phyloP scores from a whole-genome alignment of 768 basidiomycete genomes.

The Mycena galopus region DNA sequence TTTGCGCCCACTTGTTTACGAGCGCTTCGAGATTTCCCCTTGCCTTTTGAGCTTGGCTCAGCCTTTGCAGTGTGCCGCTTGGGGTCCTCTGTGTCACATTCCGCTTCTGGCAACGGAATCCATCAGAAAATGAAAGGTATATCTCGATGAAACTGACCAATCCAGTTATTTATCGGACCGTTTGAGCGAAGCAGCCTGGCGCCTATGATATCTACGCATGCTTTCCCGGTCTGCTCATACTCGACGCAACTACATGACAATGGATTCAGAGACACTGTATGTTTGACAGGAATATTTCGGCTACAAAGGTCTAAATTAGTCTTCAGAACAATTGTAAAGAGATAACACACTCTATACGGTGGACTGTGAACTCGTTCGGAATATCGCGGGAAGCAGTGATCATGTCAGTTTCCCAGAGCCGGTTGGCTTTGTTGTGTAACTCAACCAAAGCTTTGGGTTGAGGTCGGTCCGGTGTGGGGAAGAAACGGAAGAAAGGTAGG shows the following conservation, averaged over 20 bases:
- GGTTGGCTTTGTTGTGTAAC: neutral
- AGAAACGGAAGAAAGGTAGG: conserved; percentile 15
- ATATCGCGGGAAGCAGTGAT: neutral
- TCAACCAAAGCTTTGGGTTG: neutral
- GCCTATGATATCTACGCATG: neutral
- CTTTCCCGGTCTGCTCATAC: neutral
- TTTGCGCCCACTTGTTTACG: too few species aligned
- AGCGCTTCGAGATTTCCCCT: too few species aligned
- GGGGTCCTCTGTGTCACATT: too few species aligned
- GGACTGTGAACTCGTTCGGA: neutral
- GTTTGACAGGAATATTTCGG: neutral
- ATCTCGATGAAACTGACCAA: neutral
- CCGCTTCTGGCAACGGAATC: too few species aligned
- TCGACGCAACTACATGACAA: neutral
- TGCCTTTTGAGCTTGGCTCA: too few species aligned
- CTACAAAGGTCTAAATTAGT: too few species aligned
- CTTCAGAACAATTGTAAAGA: too few species aligned
- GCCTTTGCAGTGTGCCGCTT: too few species aligned
- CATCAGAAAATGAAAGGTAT: too few species aligned
- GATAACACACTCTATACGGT: neutral
- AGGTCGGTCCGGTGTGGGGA: neutral
- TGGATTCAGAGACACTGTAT: neutral
- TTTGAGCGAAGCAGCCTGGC: neutral
- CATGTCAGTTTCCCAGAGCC: conserved; percentile 11
- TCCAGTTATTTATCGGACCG: neutral